These are phyloP conservation scores for Leishmania lainsoni DNA, from an alignment of 208 protist genomes.

Conservation along the genomic window DNA sequence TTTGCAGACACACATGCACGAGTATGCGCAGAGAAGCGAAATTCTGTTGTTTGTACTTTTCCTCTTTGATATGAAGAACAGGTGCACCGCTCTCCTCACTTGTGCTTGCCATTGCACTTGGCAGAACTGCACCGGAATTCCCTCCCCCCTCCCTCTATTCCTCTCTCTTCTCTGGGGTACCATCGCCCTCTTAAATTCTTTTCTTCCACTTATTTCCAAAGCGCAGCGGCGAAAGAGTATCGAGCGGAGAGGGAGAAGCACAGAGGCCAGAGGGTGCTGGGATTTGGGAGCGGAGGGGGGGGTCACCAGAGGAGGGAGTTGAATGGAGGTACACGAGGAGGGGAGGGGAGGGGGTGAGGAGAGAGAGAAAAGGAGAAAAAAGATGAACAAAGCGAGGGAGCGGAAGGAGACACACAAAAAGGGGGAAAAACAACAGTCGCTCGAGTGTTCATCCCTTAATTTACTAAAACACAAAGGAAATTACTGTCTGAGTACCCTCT, in stretches of 20 bases:
- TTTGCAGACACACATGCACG: not conserved
- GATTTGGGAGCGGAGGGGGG: not conserved
- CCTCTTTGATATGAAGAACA: not conserved
- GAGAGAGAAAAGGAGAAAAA: not conserved
- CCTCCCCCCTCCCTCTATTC: not conserved
- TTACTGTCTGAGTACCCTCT: not conserved
- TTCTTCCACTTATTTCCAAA: not conserved
- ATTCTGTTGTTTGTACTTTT: not conserved
- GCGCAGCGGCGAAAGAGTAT: no score
- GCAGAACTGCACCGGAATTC: not conserved
- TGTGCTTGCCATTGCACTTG: not conserved
- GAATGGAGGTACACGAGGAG: no score
- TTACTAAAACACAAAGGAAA: not conserved
- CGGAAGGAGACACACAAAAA: not conserved
- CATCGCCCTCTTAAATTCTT: not conserved
- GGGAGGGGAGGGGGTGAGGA: not conserved
- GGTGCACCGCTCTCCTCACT: not conserved
- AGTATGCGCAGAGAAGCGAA: not conserved
- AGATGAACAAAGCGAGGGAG: not conserved
- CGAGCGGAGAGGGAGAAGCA: not conserved
- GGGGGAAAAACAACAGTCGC: not conserved
- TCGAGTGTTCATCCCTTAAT: not conserved
- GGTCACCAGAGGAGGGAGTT: not conserved
- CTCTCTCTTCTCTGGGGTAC: not conserved
- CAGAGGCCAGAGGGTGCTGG: not conserved